A percentile compares a stretch with the other conserved stretches of the same genome.
Evolutionary conservation across 2,329 filamentous ascomycete species (phyloP).

Genomic region (Thelonectria olida): DNA sequence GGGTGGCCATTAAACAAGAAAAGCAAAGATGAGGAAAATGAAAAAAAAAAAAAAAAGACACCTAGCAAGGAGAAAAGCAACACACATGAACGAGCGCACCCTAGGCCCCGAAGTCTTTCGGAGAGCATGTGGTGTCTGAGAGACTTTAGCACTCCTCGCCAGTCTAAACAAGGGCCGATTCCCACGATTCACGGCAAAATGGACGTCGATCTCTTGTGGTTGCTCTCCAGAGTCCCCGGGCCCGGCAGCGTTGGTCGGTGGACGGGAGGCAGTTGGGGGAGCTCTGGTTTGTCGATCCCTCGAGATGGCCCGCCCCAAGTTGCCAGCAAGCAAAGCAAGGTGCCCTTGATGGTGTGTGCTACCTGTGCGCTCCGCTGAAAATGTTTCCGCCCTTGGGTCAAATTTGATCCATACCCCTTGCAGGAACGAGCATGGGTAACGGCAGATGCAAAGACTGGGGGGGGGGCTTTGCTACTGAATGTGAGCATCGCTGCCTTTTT

Average conservation of each 20-base stretch:
- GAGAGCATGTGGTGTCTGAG: slow-evolving; percentile 2
- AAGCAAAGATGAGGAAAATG: background rate
- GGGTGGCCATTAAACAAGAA: no score
- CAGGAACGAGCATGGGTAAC: background rate
- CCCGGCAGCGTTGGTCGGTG: background rate
- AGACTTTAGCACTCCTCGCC: slow-evolving; percentile 9
- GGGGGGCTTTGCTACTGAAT: no score
- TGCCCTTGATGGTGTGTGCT: background rate
- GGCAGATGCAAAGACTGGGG: background rate
- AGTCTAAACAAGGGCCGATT: slow-evolving; percentile 11
- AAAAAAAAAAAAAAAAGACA: background rate
- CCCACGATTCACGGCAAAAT: background rate
- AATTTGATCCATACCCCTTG: background rate
- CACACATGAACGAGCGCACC: background rate
- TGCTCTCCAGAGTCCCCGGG: no score
- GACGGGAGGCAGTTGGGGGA: background rate
- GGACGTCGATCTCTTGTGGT: background rate
- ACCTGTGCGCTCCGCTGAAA: background rate
- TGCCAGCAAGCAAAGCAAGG: background rate
- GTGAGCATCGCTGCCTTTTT: no score
- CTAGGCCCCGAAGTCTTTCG: background rate
- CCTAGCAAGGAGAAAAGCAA: background rate
- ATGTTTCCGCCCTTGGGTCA: background rate
- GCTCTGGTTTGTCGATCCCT: slow-evolving; percentile 9
- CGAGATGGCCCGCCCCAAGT: no score